Conservation (phyloP, 441 rosid genomes). For the Adansonia madagascariensis region DNA sequence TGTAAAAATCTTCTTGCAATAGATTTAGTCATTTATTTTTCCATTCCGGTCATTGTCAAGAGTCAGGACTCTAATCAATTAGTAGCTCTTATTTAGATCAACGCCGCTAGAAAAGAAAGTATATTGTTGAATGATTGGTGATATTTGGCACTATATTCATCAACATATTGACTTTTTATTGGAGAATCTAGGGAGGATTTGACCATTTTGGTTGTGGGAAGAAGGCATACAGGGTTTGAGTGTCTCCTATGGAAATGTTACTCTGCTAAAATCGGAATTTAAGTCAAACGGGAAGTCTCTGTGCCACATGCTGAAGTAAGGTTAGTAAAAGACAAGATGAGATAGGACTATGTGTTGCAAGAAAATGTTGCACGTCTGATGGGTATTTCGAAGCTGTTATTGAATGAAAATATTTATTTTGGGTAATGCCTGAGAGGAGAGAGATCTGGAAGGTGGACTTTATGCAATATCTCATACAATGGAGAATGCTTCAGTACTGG, state of each 20-base stretch:
- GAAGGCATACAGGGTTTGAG: neutral
- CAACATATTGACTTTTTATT: neutral
- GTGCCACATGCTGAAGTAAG: neutral
- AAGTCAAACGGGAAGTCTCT: neutral
- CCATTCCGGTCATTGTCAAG: neutral
- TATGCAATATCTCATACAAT: neutral
- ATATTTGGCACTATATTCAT: neutral
- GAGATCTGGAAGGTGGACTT: neutral
- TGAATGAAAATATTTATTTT: neutral
- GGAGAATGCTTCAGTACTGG: neutral
- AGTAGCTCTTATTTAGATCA: neutral
- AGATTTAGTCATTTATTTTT: neutral
- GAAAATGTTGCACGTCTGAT: neutral
- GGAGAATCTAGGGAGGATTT: neutral
- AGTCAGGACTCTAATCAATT: neutral
- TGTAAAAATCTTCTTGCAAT: neutral
- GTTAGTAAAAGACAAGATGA: neutral
- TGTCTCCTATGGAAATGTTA: neutral
- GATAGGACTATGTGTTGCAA: neutral
- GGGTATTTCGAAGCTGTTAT: neutral
- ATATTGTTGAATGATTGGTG: neutral
- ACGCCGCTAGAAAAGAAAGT: neutral
- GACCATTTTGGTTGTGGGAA: neutral
- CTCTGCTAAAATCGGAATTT: neutral
- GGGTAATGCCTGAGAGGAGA: neutral